Evolutionary conservation across 148 eudicot genomes (phyloP).

Genomic region (Selenicereus undatus): DNA sequence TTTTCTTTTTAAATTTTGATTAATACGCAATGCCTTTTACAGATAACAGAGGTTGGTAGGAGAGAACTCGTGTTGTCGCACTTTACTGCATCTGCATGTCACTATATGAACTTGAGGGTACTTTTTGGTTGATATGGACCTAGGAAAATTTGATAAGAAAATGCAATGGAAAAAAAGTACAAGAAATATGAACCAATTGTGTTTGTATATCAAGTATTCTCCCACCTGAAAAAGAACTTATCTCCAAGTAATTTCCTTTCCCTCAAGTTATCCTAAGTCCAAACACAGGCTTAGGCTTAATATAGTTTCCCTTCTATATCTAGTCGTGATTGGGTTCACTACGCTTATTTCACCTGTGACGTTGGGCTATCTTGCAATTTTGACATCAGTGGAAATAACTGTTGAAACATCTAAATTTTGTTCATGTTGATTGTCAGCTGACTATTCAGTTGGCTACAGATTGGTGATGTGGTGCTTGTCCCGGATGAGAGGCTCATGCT

Average conservation of each 20-base stretch:
- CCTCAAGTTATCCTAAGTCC: too few species aligned
- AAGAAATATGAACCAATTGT: too few species aligned
- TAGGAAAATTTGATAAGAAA: too few species aligned
- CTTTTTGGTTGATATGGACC: too few species aligned
- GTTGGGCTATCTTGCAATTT: background rate
- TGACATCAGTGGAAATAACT: background rate
- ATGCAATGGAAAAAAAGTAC: too few species aligned
- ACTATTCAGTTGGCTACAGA: slow-evolving; percentile 36
- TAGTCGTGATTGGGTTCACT: background rate
- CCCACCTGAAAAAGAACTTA: too few species aligned
- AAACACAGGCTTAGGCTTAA: background rate
- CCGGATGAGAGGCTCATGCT: slow-evolving; percentile 47
- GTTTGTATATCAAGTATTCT: too few species aligned
- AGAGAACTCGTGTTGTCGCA: background rate
- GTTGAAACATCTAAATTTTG: background rate
- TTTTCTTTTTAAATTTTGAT: background rate
- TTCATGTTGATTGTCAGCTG: background rate
- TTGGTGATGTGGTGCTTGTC: slow-evolving; percentile 75
- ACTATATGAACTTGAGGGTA: too few species aligned
- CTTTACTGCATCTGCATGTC: too few species aligned
- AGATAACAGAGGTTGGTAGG: background rate
- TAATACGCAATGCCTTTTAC: background rate
- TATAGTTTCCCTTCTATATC: background rate
- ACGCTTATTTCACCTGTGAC: too few species aligned
- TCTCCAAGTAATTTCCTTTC: too few species aligned